Conservation (phyloP, 2,329 filamentous ascomycete species). For the Neodidymelliopsis sp. region DNA sequence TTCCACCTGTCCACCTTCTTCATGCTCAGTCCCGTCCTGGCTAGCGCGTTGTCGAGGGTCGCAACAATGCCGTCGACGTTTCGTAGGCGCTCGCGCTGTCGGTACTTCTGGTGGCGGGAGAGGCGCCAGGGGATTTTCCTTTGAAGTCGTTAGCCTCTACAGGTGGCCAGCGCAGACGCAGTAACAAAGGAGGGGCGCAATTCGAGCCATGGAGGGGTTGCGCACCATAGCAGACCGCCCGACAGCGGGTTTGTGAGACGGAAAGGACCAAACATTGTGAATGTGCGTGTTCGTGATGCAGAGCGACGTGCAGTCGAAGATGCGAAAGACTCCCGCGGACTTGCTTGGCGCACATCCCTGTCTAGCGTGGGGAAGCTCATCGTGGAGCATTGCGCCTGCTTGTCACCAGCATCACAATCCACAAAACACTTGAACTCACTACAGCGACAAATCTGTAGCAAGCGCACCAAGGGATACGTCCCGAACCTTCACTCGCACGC, state of each 20-base stretch:
- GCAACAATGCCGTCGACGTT: slow-evolving; percentile 86
- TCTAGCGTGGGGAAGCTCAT: slow-evolving; percentile 34
- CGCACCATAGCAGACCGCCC: slow-evolving; percentile 50
- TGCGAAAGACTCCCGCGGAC: slow-evolving; percentile 39
- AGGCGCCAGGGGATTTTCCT: slow-evolving; percentile 98
- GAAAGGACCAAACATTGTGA: slow-evolving; percentile 51
- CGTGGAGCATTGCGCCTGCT: slow-evolving; percentile 2
- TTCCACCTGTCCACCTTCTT: slow-evolving; percentile 91
- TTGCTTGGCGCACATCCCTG: slow-evolving; percentile 41
- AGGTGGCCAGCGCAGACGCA: background rate
- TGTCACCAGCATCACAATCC: background rate
- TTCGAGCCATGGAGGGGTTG: background rate
- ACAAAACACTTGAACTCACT: background rate
- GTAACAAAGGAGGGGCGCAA: background rate
- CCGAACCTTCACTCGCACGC: too few relatives aligned
- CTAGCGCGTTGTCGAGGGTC: slow-evolving; percentile 79
- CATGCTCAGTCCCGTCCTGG: slow-evolving; percentile 71
- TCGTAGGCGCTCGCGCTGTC: slow-evolving; percentile 54
- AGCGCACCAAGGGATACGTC: background rate
- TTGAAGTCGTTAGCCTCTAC: slow-evolving; percentile 1
- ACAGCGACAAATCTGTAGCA: background rate
- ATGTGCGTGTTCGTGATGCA: slow-evolving; percentile 24
- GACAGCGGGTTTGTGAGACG: slow-evolving; percentile 50
- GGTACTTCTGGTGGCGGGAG: slow-evolving; percentile 68
- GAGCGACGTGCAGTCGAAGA: slow-evolving; percentile 20